Base-by-base conservation (phyloP, 345 rosid genomes). In the Jatropha curcas region DNA sequence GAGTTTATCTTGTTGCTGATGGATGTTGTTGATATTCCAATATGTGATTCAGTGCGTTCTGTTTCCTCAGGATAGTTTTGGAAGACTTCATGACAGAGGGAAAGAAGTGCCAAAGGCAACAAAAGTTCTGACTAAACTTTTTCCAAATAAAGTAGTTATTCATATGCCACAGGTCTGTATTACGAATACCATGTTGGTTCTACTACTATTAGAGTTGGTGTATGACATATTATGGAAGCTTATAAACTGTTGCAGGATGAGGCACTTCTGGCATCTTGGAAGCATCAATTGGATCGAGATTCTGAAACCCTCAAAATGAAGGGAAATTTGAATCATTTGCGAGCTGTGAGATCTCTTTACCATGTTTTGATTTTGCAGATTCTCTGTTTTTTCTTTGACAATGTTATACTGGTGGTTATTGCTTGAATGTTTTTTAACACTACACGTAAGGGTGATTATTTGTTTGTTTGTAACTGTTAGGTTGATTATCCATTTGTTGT, bases 121-220 rank as follows among this genome's bases (percentile, higher is more conserved):
- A 16, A 86, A 91, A 80, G 82, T 80, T 80, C 82, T 91, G 72
- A 77, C 83, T 25, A 86, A 91, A 85, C 96, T 91, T 84, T 94
- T 94, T 82, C 89, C 88, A 9, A 94, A 94, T 72, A 88, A 90
- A 94, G 92, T 94, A 53, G 85, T 88, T 35, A 86, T 91, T 83
- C 92, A 94, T 79, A 77, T 88, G 89, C 97, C 98, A 48, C 97
- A 90, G 94, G 98, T 94, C 58, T 50, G 76, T 72, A 60, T 63
- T 58, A 30, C 75, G 57, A 60, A 56, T 66, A 16, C 41, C 3
- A 34, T 52, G 45, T 16, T 69, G 52, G 70, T 30, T 61, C 19
- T 35, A 30, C 55, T 30, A 9, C 52, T 62, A 60, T 34, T 53
- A 24, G n/a, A n/a, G n/a, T 30, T 56, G 71, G 4, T 7, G 25